A percentile compares a stretch with the other conserved stretches of the same genome.
These are phyloP conservation scores for Calonectria pteridis DNA, from an alignment of 2,329 filamentous ascomycete genomes.

Conservation along the genomic window DNA sequence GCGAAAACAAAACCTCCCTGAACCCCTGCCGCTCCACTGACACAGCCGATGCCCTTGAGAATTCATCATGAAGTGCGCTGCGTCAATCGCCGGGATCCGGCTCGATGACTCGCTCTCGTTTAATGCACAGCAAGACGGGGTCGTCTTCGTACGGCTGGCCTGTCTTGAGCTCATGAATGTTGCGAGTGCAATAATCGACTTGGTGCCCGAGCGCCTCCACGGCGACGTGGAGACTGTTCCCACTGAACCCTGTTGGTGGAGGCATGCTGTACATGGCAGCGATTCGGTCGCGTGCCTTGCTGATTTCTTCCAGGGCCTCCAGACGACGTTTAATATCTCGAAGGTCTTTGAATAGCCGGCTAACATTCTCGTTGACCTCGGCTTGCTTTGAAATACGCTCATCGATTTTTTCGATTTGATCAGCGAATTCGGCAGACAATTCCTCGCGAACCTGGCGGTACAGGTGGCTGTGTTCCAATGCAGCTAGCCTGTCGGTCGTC, in stretches of 20 bases:
- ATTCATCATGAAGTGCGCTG: background rate
- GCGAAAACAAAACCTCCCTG: background rate
- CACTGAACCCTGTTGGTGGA: background rate
- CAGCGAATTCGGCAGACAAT: background rate
- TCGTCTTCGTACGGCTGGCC: conserved; percentile 17
- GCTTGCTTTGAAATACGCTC: background rate
- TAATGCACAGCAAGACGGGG: conserved; percentile 4
- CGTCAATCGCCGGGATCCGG: background rate
- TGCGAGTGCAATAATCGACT: conserved; percentile 20
- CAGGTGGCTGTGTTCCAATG: background rate
- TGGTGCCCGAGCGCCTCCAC: conserved; percentile 18
- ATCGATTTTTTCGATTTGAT: background rate
- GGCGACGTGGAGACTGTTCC: background rate
- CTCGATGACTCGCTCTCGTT: conserved; percentile 6
- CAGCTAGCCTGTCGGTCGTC: background rate
- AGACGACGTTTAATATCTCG: conserved; percentile 13
- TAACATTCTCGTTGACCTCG: background rate
- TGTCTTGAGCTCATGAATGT: conserved; percentile 20
- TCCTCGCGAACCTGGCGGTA: conserved; percentile 1
- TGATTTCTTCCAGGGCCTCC: conserved; percentile 12
- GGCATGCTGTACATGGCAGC: conserved; percentile 16
- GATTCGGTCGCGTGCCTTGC: background rate
- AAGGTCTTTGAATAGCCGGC: background rate
- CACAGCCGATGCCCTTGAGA: background rate
- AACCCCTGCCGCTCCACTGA: background rate